Evolutionary conservation across 2,329 filamentous ascomycete genomes (phyloP).

Genomic region (Penicillium sp.): DNA sequence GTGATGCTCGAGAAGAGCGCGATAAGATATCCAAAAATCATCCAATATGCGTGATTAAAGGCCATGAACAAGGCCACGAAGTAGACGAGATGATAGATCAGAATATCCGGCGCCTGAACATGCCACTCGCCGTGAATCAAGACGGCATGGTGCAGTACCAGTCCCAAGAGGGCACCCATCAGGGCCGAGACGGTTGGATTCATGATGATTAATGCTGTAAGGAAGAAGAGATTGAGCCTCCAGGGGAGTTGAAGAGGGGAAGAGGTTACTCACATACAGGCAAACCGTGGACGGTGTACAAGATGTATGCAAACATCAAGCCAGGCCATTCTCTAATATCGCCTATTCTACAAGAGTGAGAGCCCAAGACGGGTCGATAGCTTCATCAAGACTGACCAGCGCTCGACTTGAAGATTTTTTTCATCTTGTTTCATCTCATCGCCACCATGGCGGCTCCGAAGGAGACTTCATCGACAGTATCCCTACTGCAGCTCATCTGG

Average conservation of each 20-base stretch:
- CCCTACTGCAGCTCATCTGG: constrained; percentile 24
- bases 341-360: background rate
- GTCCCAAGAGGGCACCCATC: constrained; percentile 11
- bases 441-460: background rate
- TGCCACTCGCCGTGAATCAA: constrained; percentile 31
- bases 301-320: background rate
- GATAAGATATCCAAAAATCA: constrained; percentile 19
- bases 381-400: background rate
- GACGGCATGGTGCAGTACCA: constrained; percentile 14
- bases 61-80: constrained; percentile 5
- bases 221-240: background rate
- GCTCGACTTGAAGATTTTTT: background rate
- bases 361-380: background rate
- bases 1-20: constrained; percentile 40
- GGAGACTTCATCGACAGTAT: background rate
- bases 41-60: background rate
- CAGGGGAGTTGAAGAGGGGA: background rate
- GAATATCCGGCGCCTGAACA: constrained; percentile 21
- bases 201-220: background rate
- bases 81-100: constrained; percentile 19
- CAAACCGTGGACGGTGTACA: background rate
- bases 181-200: background rate
- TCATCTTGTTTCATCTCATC: background rate
- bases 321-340: background rate
- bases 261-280: background rate